These are phyloP conservation scores for Saccharomycopsis babjevae DNA, from an alignment of 805 yeast genomes.

Conservation along the genomic window DNA sequence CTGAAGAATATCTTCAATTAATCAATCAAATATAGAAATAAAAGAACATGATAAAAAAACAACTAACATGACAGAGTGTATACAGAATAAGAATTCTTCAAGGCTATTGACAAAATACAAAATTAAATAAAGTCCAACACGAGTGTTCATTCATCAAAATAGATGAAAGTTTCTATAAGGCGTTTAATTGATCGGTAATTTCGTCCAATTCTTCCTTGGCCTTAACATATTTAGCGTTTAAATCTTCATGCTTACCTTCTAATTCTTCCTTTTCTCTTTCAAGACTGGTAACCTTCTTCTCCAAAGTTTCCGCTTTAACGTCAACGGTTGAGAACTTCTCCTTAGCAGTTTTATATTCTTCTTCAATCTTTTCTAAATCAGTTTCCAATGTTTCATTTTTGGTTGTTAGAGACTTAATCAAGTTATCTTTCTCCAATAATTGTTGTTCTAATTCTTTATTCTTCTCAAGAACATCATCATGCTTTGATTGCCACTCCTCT, in stretches of 20 bases:
- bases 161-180: slow-evolving; percentile 20
- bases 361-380: slow-evolving; percentile 41
- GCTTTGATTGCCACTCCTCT: slow-evolving; percentile 59
- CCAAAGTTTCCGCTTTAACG: slow-evolving; percentile 54
- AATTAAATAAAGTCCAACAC: background rate
- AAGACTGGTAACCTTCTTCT: slow-evolving; percentile 53
- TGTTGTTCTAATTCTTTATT: slow-evolving; percentile 56
- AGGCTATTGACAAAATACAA: background rate
- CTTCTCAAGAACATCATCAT: slow-evolving; percentile 44
- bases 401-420: slow-evolving; percentile 51
- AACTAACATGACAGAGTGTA: too few species aligned
- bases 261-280: slow-evolving; percentile 52
- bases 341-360: slow-evolving; percentile 45
- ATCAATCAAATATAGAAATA: too few species aligned
- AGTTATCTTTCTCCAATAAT: slow-evolving; percentile 50
- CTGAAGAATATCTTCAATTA: too few species aligned
- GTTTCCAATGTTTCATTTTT: slow-evolving; percentile 51
- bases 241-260: slow-evolving; percentile 50
- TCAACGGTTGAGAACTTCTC: slow-evolving; percentile 55
- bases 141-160: background rate
- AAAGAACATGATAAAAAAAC: too few species aligned
- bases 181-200: slow-evolving; percentile 54
- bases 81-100: too few species aligned
- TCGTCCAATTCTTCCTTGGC: slow-evolving; percentile 56
- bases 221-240: slow-evolving; percentile 42